Conservation (phyloP, 495 filamentous ascomycete genomes). For the Aspergillus hancockii region DNA sequence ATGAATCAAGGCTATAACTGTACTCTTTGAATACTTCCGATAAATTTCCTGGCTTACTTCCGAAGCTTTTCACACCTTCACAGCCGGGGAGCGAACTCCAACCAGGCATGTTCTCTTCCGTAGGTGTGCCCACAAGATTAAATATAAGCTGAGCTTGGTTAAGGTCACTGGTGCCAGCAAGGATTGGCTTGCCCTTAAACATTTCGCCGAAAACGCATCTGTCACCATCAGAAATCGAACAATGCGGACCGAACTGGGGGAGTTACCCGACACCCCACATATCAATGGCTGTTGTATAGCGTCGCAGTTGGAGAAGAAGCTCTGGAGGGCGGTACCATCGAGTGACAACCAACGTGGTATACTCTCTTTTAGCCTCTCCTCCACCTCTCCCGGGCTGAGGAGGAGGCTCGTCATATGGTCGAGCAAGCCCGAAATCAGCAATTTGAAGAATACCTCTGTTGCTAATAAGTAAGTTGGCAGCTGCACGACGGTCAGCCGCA, state of each 20-base stretch:
- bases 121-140: slow-evolving; percentile 88
- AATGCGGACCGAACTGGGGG: background rate
- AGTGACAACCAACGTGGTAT: slow-evolving; percentile 93
- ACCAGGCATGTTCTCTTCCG: slow-evolving; percentile 89
- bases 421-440: slow-evolving; percentile 93
- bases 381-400: slow-evolving; percentile 78
- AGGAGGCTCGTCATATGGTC: slow-evolving; percentile 86
- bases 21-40: slow-evolving; percentile 71
- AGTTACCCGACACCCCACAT: slow-evolving; percentile 95
- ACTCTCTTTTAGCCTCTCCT: slow-evolving; percentile 84
- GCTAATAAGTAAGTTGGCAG: slow-evolving; percentile 94
- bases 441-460: slow-evolving; percentile 94
- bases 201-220: slow-evolving; percentile 98
- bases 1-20: background rate
- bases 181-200: slow-evolving; percentile 90
- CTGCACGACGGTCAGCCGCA: slow-evolving; percentile 44
- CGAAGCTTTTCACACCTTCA: slow-evolving; percentile 69
- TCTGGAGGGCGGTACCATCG: slow-evolving; percentile 97
- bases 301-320: slow-evolving; percentile 79
- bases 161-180: slow-evolving; percentile 82
- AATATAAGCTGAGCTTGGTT: slow-evolving; percentile 93
- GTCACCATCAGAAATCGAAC: slow-evolving; percentile 19
- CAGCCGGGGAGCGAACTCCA: slow-evolving; percentile 81
- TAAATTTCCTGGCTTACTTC: slow-evolving; percentile 64
- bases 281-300: slow-evolving; percentile 95